Conservation (phyloP, 2,329 filamentous ascomycete genomes). For the Thielaviopsis populi region DNA sequence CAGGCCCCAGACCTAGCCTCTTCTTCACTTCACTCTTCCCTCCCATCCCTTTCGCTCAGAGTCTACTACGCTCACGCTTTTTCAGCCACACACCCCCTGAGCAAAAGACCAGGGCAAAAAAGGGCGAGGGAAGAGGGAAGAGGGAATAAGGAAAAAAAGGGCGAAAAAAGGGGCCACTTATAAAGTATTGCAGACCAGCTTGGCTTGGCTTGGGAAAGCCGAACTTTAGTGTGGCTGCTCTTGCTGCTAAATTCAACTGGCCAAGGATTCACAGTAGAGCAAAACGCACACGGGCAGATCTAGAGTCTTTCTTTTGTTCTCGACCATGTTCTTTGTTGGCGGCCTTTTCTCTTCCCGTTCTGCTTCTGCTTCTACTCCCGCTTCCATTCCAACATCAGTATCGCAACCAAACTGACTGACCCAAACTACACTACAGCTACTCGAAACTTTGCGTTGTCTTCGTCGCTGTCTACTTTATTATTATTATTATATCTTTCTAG, state of each 20-base stretch:
- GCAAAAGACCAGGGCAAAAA: background rate
- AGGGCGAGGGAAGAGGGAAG: background rate
- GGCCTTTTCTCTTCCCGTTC: constrained; percentile 3
- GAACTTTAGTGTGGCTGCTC: background rate
- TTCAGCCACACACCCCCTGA: constrained; percentile 4
- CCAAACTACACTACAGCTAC: background rate
- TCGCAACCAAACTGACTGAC: background rate
- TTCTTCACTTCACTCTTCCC: background rate
- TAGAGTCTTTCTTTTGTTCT: background rate
- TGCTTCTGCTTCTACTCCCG: background rate
- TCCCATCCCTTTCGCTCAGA: background rate
- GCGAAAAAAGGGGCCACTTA: background rate
- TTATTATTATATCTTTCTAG: background rate
- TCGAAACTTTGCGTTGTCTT: background rate
- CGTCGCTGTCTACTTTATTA: background rate
- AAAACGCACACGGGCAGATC: background rate
- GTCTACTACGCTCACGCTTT: background rate
- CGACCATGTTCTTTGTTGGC: background rate
- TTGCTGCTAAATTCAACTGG: constrained; percentile 2
- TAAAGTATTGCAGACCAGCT: background rate
- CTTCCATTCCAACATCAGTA: background rate
- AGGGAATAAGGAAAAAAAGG: background rate
- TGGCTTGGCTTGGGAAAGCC: constrained; percentile 1
- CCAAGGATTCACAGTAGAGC: background rate
- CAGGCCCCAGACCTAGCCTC: background rate